Evolutionary conservation across 352 stramenopile genomes (phyloP).

Genomic region (Thalassiosira mediterranea): DNA sequence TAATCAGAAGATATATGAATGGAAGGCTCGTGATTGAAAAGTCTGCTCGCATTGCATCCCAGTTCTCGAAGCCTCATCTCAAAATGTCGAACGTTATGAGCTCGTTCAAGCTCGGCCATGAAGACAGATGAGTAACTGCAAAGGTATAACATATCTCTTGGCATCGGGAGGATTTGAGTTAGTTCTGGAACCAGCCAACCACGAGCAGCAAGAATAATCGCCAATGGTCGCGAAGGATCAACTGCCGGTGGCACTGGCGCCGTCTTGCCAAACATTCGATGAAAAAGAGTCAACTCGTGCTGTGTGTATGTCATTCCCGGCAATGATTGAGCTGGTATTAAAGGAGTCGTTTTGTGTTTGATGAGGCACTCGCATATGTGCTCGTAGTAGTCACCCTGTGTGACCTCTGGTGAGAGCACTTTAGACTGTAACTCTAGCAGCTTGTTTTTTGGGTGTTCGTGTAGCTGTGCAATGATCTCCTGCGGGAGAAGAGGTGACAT

Average conservation of each 20-base stretch:
- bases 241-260: background rate
- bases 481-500: constrained; percentile 16
- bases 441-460: background rate
- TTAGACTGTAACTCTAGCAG: background rate
- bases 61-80: constrained; percentile 18
- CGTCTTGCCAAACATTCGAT: constrained; percentile 1
- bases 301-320: constrained; percentile 12
- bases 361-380: constrained; percentile 16
- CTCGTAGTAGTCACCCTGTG: constrained; percentile 13
- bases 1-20: constrained; percentile 11
- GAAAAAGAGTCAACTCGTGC: constrained; percentile 24
- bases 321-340: constrained; percentile 18
- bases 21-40: constrained; percentile 5
- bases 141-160: constrained; percentile 59
- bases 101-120: constrained; percentile 50
- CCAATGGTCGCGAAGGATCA: constrained; percentile 19
- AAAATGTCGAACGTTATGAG: constrained; percentile 16
- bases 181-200: constrained; percentile 49
- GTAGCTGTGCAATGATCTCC: constrained; percentile 3
- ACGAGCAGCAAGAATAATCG: constrained; percentile 18
- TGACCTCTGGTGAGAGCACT: background rate
- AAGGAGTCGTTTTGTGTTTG: background rate
- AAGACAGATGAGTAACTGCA: constrained; percentile 38
- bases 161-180: constrained; percentile 38
- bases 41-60: constrained; percentile 1